phyloP scores from a whole-genome alignment of 2,329 filamentous ascomycete species.

The Diplodia scrobiculata region DNA sequence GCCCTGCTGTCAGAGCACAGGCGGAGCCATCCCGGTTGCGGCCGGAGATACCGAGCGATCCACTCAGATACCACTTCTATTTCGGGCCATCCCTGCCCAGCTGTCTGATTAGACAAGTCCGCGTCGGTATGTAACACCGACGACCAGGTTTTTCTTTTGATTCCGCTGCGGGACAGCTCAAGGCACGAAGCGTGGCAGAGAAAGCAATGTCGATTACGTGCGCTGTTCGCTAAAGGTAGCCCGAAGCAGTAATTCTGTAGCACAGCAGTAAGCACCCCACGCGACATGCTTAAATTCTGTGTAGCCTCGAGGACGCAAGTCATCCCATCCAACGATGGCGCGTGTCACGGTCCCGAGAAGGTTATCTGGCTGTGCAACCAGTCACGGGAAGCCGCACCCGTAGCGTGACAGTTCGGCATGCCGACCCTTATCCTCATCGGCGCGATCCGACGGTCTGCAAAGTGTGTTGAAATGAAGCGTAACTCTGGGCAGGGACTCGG shows the following conservation, averaged over 20 bases:
- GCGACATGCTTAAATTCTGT: conserved; percentile 6
- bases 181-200: background rate
- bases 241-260: background rate
- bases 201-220: background rate
- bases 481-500: background rate
- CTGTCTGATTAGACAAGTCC: background rate
- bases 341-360: background rate
- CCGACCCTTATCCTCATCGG: background rate
- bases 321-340: background rate
- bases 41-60: background rate
- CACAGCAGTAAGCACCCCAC: conserved; percentile 1
- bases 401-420: background rate
- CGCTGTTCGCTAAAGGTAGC: background rate
- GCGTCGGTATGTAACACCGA: background rate
- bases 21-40: background rate
- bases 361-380: conserved; percentile 5
- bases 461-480: background rate
- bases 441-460: background rate
- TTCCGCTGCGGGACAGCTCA: background rate
- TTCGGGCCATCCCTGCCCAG: conserved; percentile 5
- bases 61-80: conserved; percentile 2
- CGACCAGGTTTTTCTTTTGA: background rate
- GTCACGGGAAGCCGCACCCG: background rate
- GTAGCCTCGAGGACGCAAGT: background rate
- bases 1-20: background rate